A percentile compares a stretch with the other conserved stretches of the same genome.
These are phyloP conservation scores for Ceratocystis diversiconidia DNA, from an alignment of 2,329 filamentous ascomycete genomes.

Conservation along the genomic window DNA sequence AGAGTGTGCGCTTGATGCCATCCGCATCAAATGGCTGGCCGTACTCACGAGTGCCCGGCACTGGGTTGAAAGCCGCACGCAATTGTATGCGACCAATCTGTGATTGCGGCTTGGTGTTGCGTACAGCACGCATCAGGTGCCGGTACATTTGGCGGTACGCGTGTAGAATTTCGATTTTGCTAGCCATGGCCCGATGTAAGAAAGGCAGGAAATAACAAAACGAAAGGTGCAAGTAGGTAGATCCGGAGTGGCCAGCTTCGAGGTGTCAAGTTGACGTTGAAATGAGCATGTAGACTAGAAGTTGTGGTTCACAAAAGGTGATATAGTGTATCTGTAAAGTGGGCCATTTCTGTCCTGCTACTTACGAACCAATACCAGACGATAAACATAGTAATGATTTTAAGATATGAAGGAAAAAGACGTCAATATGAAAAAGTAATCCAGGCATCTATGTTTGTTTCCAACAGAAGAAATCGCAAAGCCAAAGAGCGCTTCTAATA, in stretches of 20 bases:
- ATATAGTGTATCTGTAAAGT: background rate
- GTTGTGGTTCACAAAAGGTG: background rate
- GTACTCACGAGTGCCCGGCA: constrained; percentile 11
- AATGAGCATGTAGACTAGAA: too few species aligned
- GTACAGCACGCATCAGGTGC: constrained; percentile 52
- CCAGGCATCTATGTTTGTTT: background rate
- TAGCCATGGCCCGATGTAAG: background rate
- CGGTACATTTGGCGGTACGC: constrained; percentile 60
- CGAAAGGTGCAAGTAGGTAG: background rate
- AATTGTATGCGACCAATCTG: constrained; percentile 46
- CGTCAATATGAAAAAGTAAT: background rate
- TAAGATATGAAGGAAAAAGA: background rate
- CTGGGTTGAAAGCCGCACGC: constrained; percentile 40
- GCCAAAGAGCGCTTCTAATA: constrained; percentile 4
- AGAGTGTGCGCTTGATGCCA: constrained; percentile 49
- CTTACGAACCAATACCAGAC: too few species aligned
- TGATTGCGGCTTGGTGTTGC: constrained; percentile 55
- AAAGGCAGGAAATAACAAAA: background rate
- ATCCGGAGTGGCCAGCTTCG: background rate
- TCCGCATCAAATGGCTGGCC: constrained; percentile 34
- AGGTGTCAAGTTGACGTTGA: too few species aligned
- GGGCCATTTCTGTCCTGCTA: background rate
- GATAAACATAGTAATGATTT: background rate
- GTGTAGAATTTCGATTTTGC: constrained; percentile 35
- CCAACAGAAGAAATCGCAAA: constrained; percentile 3